Evolutionary conservation across 2,329 filamentous ascomycete genomes (phyloP), one percentile per base, ranked within the genome.

Genomic region (Incumbomyces delicatus): DNA sequence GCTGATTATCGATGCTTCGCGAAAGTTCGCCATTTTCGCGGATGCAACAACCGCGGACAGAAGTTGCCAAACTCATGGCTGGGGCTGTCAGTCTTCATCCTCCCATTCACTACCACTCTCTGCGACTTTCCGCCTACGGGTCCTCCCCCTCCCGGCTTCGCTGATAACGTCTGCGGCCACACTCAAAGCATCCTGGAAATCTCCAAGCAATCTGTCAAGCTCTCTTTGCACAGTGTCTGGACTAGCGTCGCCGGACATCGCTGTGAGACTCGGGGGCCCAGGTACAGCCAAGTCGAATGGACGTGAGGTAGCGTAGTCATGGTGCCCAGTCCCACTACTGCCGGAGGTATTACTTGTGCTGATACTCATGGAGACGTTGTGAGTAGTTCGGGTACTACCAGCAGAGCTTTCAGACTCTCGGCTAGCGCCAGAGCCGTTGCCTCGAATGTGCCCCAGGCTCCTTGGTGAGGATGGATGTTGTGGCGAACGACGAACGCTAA

Each of bases 191-290:
- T 60, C 60, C 33, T 66, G 51, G 47, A 70, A 64, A 40, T 65
- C 62, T 29, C 58, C 62, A 6, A 71, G 54, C 41, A 71, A 50
- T 18, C 68, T 57, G 50, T 67, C 63, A 46, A 71, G 52, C 50
- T 71, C 68, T 2, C 56, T 59, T 5, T 61, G 57, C 12, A 71
- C 58, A 7, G 60, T 56, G 2, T 58, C 53, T 36, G 67, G 64
- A 20, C 62, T 60, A 3, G 63, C 65, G 5, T 61, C 62, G 20
- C 63, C 62, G 46, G 59, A 61, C 49, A 71, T 51, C 29, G 62
- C 64, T 43, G 65, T 62, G 4, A 61, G 54, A 39, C 60, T 64
- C 1, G 68, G 68, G 16, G 68, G 64, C 16, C 59, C 50, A 14
- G 66, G 56, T 12, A 60, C 53, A 0, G 68, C 67, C 49, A 71